These are phyloP conservation scores for Coemansia guatemalensis DNA, from an alignment of 192 early-diverging fungal species.

Conservation along the genomic window DNA sequence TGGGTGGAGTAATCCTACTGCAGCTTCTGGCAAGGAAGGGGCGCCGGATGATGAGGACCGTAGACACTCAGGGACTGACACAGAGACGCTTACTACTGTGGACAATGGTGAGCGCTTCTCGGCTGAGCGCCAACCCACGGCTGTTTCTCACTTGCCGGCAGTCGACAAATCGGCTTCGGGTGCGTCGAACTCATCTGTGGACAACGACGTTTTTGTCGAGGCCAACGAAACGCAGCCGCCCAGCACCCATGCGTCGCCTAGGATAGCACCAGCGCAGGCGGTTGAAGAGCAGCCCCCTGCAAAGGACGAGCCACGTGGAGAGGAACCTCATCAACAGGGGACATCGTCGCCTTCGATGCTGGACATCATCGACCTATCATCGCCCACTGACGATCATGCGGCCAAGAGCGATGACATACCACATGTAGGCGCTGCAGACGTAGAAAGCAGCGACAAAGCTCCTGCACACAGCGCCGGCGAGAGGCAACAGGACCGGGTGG, in stretches of 20 bases:
- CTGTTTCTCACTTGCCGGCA: constrained; percentile 2
- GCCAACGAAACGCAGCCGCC: constrained; percentile 21
- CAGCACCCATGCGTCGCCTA: neutral
- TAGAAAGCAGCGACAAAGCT: neutral
- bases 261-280: too few relatives aligned
- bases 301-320: too few relatives aligned
- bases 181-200: constrained; percentile 5
- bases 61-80: constrained; percentile 19
- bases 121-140: constrained; percentile 4
- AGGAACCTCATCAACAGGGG: too few relatives aligned
- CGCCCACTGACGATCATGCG: neutral
- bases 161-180: constrained; percentile 10
- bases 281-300: too few relatives aligned
- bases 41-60: constrained; percentile 5
- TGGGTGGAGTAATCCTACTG: too few relatives aligned
- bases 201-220: constrained; percentile 39
- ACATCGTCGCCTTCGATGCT: neutral
- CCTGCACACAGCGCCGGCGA: too few relatives aligned
- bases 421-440: neutral
- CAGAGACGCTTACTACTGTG: constrained; percentile 17
- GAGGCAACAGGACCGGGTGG: too few relatives aligned
- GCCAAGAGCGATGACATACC: neutral
- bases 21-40: too few relatives aligned
- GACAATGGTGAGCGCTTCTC: constrained; percentile 2
- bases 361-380: constrained; percentile 2